A percentile compares a stretch with the other conserved stretches of the same genome.
Evolutionary conservation across 2,329 filamentous ascomycete genomes (phyloP).

Genomic region (Parastagonospora nodorum): DNA sequence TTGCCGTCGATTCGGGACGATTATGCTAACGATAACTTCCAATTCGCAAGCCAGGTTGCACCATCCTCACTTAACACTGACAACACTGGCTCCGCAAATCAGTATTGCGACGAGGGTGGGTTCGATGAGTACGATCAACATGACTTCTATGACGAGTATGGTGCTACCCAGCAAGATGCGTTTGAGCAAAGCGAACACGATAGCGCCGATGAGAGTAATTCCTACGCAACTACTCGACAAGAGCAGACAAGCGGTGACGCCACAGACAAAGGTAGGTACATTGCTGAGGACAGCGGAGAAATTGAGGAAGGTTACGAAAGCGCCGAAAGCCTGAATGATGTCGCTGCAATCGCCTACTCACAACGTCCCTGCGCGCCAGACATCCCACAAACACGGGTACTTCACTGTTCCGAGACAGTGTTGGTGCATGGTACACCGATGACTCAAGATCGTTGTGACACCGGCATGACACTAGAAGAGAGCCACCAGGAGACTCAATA

Average conservation of each 20-base stretch:
- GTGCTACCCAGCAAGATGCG: no score
- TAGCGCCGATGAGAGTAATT: no score
- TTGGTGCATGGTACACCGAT: background rate
- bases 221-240: background rate
- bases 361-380: background rate
- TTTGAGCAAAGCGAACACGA: no score
- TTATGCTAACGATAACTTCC: background rate
- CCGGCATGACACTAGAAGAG: background rate
- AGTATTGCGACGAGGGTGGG: background rate
- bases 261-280: background rate
- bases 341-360: background rate
- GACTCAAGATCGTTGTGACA: background rate
- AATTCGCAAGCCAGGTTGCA: background rate
- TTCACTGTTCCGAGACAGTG: background rate
- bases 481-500: background rate
- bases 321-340: background rate
- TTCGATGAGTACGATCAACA: background rate
- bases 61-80: background rate
- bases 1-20: conserved; percentile 15
- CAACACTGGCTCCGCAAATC: background rate
- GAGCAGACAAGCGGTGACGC: background rate
- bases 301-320: background rate
- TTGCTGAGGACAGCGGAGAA: background rate
- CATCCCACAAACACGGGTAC: background rate
- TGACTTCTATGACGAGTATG: background rate